A percentile compares a stretch with the other conserved stretches of the same genome.
Evolutionary conservation across 2,329 filamentous ascomycete species (phyloP).

Genomic region (Lasiodiplodia sp.): DNA sequence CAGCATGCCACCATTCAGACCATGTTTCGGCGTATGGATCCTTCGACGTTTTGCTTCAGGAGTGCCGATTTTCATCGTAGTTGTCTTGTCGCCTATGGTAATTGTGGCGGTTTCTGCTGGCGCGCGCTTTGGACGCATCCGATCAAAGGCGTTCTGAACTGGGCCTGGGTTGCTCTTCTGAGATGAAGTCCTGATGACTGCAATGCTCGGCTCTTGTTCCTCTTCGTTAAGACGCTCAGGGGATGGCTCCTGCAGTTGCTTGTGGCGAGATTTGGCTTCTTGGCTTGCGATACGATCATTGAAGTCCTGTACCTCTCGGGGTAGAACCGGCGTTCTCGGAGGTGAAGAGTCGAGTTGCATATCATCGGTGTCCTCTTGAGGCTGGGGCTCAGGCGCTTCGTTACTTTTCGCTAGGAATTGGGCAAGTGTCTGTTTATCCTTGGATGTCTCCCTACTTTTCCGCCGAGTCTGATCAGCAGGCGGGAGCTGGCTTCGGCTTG

Average conservation of each 20-base stretch:
- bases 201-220: conserved; percentile 30
- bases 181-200: conserved; percentile 24
- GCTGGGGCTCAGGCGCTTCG: conserved; percentile 27
- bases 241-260: background rate
- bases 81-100: conserved; percentile 73
- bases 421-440: conserved; percentile 13
- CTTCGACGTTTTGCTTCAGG: conserved; percentile 53
- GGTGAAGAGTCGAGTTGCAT: conserved; percentile 19
- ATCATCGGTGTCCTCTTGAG: conserved; percentile 37
- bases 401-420: conserved; percentile 17
- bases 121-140: conserved; percentile 69
- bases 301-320: conserved; percentile 45
- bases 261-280: conserved; percentile 35
- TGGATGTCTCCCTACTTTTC: background rate
- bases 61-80: conserved; percentile 69
- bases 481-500: conserved; percentile 33
- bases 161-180: conserved; percentile 51
- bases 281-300: conserved; percentile 48
- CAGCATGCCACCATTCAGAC: conserved; percentile 38
- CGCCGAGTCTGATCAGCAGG: background rate
- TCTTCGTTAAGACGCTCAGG: background rate
- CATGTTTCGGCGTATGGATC: conserved; percentile 49
- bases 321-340: background rate
- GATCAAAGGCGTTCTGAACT: conserved; percentile 68
- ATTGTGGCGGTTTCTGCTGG: conserved; percentile 74